Evolutionary conservation across 1,284 basidiomycete species (phyloP), one percentile per base, ranked within the genome.

Genomic region (Erythrobasidium hasegawianum): DNA sequence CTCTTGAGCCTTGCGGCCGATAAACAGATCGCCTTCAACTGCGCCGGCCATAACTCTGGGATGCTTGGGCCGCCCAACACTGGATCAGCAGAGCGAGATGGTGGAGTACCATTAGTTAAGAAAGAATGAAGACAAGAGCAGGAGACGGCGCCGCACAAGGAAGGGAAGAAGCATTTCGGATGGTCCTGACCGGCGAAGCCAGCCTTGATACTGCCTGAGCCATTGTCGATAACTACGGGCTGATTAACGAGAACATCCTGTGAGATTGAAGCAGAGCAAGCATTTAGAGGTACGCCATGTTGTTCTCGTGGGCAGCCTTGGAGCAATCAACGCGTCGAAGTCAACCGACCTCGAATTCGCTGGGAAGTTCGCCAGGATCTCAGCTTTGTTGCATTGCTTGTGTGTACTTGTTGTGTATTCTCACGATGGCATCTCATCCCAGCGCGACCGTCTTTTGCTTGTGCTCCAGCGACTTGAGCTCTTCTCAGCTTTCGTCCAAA

Each of bases 161-260:
- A 95, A 65, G 94, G 93, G 75, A 97, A 97, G 83, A 94, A 97
- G 77, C 91, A 95, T 83, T 94, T 93, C 45, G 94, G 94, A 77
- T 95, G 91, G 80, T 97, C 94, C 79, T 96, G 89, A 52, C 94
- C 94, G 68, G 94, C 94, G 77, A 97, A 97, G 50, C 93, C 93
- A 70, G 93, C 94, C 79, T 97, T 97, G 79, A 97, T 94, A 20
- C 90, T 92, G 33, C 94, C 94, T 66, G 93, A 95, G 71, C 94
- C 94, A 81, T 97, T 96, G 82, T 97, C 93, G 74, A 97, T 95
- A 71, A 97, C 92, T 70, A 97, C 88, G 2, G 89, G 89, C 77
- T 92, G 89, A 79, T 92, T 92, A 59, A 89, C 90, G 76, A 92
- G 84, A 73, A 92, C 90, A 76, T 91, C 89, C 59, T 71, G 57